Conservation (phyloP, 1,284 basidiomycete genomes). For the Rhodotorula sp. region DNA sequence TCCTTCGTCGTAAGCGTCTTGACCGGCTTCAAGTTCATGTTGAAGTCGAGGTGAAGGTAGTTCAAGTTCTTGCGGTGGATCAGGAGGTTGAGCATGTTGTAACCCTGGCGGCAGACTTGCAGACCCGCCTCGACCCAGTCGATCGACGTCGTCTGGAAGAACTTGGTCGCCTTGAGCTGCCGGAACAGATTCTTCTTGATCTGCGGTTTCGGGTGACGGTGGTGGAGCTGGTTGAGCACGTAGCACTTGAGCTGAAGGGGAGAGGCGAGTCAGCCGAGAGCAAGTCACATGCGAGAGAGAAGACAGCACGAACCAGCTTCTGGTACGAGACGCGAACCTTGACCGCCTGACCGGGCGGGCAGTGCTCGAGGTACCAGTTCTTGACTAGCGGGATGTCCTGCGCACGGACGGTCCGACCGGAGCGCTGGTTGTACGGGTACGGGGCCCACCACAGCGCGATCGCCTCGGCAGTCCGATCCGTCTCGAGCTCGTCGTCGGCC, state of each 20-base stretch:
- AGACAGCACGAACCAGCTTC: conserved; percentile 62
- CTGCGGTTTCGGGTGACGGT: conserved; percentile 88
- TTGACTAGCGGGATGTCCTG: conserved; percentile 96
- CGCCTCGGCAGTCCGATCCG: conserved; percentile 89
- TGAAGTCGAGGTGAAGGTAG: conserved; percentile 56
- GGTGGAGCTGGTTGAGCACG: conserved; percentile 90
- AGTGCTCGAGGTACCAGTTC: conserved; percentile 93
- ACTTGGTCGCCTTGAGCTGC: conserved; percentile 95
- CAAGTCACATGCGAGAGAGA: too few species aligned
- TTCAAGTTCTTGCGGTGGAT: conserved; percentile 99
- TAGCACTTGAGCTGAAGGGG: conserved; percentile 71
- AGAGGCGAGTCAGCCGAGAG: conserved; percentile 5
- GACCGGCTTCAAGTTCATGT: conserved; percentile 63
- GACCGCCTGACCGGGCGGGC: conserved; percentile 90
- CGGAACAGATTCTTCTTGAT: conserved; percentile 96
- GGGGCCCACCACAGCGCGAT: conserved; percentile 99
- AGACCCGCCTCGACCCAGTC: conserved; percentile 99
- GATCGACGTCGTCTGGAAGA: conserved; percentile 96
- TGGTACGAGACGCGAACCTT: conserved; percentile 99
- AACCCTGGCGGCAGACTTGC: conserved; percentile 97
- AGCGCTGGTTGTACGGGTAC: conserved; percentile 89
- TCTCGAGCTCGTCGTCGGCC: conserved; percentile 74
- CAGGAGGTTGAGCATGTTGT: conserved; percentile 98
- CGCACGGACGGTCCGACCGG: conserved; percentile 86
- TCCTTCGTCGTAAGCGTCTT: conserved; percentile 99